A percentile compares a stretch with the other conserved stretches of the same genome.
Evolutionary conservation across 139 green algal species (phyloP).

Genomic region (Coelastrella sp.): DNA sequence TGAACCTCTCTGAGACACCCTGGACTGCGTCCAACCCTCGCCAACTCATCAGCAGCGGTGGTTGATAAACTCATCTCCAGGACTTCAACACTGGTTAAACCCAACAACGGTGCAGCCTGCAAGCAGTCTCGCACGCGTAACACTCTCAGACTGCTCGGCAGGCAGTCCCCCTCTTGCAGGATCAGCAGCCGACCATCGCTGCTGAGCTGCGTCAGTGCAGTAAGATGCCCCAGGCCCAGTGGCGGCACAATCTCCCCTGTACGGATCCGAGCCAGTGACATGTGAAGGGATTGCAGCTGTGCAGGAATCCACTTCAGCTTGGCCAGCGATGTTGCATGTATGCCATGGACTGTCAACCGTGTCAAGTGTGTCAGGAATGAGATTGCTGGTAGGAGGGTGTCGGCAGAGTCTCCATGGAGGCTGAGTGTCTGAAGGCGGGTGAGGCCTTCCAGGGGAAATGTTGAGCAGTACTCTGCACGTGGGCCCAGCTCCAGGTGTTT

Average conservation of each 20-base stretch:
- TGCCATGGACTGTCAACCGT: neutral
- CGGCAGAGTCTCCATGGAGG: neutral
- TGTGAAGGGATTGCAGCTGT: constrained; percentile 9
- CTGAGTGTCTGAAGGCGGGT: constrained; percentile 2
- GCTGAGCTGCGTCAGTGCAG: neutral
- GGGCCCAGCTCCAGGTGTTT: neutral
- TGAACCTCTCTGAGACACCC: neutral
- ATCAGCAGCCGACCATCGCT: neutral
- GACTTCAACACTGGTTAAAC: neutral
- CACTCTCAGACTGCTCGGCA: neutral
- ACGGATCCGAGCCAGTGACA: constrained; percentile 9
- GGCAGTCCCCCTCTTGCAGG: neutral
- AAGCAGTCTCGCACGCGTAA: constrained; percentile 11
- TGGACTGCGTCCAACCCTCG: neutral
- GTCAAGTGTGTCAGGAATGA: neutral
- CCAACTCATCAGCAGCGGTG: neutral
- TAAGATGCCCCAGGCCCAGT: neutral
- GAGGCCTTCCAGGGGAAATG: constrained; percentile 5
- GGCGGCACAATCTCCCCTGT: neutral
- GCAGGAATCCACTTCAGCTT: constrained; percentile 9
- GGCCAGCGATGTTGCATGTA: neutral
- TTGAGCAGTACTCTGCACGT: constrained; percentile 13
- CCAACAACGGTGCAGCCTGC: neutral
- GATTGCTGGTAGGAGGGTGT: neutral
- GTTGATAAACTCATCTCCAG: constrained; percentile 10